Evolutionary conservation across 768 basidiomycete species (phyloP), one percentile per base, ranked within the genome.

Genomic region (Suillus paluster): DNA sequence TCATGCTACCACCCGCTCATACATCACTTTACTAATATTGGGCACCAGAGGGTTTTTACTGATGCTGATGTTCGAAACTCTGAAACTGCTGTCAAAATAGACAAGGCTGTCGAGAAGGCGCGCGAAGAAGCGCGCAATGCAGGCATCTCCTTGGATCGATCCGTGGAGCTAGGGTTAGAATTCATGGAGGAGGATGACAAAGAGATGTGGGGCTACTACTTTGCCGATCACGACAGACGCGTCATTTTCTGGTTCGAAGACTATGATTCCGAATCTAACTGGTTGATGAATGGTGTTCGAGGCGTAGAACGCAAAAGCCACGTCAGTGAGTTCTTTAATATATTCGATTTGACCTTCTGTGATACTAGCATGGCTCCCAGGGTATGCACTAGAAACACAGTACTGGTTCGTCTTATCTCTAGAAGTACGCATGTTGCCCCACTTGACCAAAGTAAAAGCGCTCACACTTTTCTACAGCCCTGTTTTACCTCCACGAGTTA

Each of bases 101-200:
- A 27, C 5, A 17, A 19, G 30, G 49, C 19, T 27, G 11, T 30
- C 10, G 5, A n/a, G 49, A 11, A 30, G 17, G 49, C 27, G 5
- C 10, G 30, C 27, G 19, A 10, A 50, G 11, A 50, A 50, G 19
- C 10, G 27, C 5, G 6, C 5, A 5, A 50, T 6, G 49, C 10
- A n/a, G 11, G 27, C 0, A n/a, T 50, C 2, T 0, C 1, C 2
- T 19, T 30, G 5, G 2, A 30, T 19, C 10, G 4, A 19, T 19
- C 11, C 17, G 27, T 30, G 5, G 49, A 50, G 19, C 49, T 50
- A 50, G 49, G 17, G 9, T 50, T 50, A 27, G 49, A 50, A 27
- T 10, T 30, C 30, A 30, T 50, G 17, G 5, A 4, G 17, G 11
- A 8, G 14, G 27, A 50, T 7, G 49, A 17, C 10, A 27, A 5